Evolutionary conservation across 352 stramenopile genomes (phyloP), one percentile per base, ranked within the genome.

Genomic region (Pythium volutum): DNA sequence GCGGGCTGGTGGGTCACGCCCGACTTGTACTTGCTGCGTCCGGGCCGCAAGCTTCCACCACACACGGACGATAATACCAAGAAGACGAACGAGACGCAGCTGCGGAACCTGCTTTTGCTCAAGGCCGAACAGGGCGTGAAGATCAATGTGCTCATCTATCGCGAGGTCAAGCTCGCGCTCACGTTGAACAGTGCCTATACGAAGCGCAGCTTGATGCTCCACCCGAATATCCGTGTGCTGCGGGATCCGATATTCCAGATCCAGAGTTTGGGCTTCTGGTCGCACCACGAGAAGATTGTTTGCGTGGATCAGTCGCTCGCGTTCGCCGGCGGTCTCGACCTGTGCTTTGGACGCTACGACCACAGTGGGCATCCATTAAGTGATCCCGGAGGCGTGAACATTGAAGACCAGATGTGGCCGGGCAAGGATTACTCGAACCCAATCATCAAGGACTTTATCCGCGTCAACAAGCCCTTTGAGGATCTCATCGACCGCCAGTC

Each of bases 221-320:
- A 93, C 10, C 78, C 77, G 1, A 97, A 97, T 70, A 95, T 98
- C 52, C 84, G 84, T 14, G 89, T 97, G 23, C 69, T 97, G 27
- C 84, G 91, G 1, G 90, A 98, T 61, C 91, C 90, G 4, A 91
- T 93, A 59, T 96, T 96, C 61, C 87, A 94, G 69, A 92, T 95
- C 39, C 84, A 95, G 72, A 91, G 79, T 68, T 67, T 95, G 14
- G 87, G 87, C 3, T 96, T 97, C 45, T 97, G 89, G 91, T 96
- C 84, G 31, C 91, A 98, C 68, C 91, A 98, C 72, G 91, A 98
- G 62, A 98, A 98, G 64, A 88, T 98, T 39, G 88, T 97, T 26
- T 90, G 91, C 48, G 77, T 97, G 26, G 91, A 98, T 50, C 87
- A 95, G 51, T 87, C 78, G 14, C 47, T 93, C 20, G 78, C 85